These are phyloP conservation scores for Cucumis hystrix DNA, from an alignment of 306 rosid species.

Conservation along the genomic window DNA sequence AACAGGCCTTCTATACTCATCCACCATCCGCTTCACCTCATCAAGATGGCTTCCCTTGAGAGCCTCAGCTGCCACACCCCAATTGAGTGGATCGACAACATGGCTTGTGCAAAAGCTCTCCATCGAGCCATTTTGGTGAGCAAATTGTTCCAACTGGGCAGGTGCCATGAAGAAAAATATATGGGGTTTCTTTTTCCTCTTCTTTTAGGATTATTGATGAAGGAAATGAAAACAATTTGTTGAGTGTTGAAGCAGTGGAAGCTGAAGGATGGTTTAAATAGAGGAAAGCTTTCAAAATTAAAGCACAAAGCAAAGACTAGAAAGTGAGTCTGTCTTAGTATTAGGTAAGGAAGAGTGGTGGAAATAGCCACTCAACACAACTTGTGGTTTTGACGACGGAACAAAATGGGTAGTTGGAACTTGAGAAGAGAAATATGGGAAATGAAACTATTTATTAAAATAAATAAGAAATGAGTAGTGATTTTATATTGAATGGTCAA, in stretches of 20 bases:
- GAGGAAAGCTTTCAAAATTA: neutral
- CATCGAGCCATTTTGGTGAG: conserved; percentile 9
- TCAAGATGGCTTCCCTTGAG: conserved; percentile 60
- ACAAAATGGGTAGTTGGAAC: neutral
- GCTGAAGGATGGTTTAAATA: neutral
- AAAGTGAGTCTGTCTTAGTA: neutral
- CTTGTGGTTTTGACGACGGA: neutral
- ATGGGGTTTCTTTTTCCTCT: too few species aligned
- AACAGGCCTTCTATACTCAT: conserved; percentile 43
- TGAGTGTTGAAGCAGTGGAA: too few species aligned
- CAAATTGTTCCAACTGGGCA: conserved; percentile 17
- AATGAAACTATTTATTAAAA: too few species aligned
- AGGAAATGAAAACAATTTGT: too few species aligned
- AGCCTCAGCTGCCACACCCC: conserved; percentile 52
- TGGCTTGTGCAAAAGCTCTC: conserved; percentile 19
- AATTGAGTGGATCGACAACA: conserved; percentile 39
- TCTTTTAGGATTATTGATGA: too few species aligned
- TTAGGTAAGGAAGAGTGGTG: neutral
- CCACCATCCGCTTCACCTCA: conserved; percentile 90
- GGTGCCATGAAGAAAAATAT: neutral
- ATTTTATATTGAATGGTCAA: neutral
- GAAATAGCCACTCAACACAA: neutral
- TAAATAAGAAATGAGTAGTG: neutral
- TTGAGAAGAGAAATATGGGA: neutral
- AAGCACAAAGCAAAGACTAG: neutral